Percentiles rank a stretch among this genome's conserved stretches.
Conservation (phyloP, 768 basidiomycete genomes). For the Tylopilus subfusipes region DNA sequence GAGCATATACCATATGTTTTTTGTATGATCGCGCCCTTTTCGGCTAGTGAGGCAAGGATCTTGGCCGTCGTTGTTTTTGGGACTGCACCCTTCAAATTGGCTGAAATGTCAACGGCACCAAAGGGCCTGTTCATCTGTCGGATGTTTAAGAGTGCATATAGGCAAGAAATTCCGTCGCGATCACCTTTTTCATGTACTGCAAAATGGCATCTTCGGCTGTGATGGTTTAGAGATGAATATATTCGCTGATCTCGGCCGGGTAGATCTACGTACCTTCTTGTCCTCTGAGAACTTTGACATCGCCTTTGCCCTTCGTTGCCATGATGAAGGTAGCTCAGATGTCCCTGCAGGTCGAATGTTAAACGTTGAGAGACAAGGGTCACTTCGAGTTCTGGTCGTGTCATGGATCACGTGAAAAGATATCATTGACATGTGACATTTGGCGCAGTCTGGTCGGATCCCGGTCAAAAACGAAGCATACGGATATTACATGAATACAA, state of each 20-base stretch:
- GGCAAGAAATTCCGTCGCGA: background rate
- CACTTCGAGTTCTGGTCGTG: background rate
- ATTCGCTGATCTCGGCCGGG: background rate
- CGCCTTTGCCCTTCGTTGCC: constrained; percentile 51
- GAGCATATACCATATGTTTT: constrained; percentile 71
- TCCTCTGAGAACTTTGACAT: constrained; percentile 66
- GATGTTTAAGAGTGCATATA: constrained; percentile 5
- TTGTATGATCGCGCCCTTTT: constrained; percentile 76
- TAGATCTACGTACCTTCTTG: constrained; percentile 53
- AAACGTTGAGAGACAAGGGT: background rate
- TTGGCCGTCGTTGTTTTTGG: constrained; percentile 84
- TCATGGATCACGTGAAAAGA: background rate
- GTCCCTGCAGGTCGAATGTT: no score
- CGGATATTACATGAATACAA: no score
- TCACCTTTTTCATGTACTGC: constrained; percentile 74
- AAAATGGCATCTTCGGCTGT: constrained; percentile 73
- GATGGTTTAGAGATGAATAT: background rate
- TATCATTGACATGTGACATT: background rate
- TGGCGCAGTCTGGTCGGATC: no score
- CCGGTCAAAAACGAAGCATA: no score
- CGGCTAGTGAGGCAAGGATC: constrained; percentile 76
- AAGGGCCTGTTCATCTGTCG: constrained; percentile 88
- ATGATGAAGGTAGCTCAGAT: constrained; percentile 13
- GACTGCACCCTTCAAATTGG: constrained; percentile 87
- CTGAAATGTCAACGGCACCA: constrained; percentile 87